A percentile compares a stretch with the other conserved stretches of the same genome.
Evolutionary conservation across 768 basidiomycete genomes (phyloP).

Genomic region (Boletus sp.): DNA sequence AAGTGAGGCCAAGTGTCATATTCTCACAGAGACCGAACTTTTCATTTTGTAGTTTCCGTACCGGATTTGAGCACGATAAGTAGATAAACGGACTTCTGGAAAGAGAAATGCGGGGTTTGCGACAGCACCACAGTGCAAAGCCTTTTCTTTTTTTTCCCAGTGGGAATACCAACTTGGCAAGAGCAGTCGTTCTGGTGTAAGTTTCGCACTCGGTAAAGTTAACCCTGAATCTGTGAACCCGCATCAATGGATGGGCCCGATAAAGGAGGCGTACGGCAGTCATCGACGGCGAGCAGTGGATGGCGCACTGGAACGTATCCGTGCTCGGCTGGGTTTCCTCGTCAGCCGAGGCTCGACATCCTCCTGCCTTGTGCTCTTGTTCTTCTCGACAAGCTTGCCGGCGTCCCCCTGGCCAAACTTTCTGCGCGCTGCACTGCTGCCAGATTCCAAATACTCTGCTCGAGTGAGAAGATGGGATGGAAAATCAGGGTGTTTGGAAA

Average conservation of each 20-base stretch:
- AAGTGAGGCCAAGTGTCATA: constrained; percentile 17
- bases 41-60: constrained; percentile 26
- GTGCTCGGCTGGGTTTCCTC: constrained; percentile 29
- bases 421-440: constrained; percentile 69
- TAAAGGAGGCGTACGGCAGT: constrained; percentile 6
- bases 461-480: constrained; percentile 59
- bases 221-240: constrained; percentile 22
- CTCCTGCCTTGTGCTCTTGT: constrained; percentile 16
- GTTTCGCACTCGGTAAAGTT: constrained; percentile 7
- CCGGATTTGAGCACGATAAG: constrained; percentile 17
- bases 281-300: constrained; percentile 30
- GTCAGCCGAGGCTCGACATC: constrained; percentile 26
- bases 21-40: constrained; percentile 24
- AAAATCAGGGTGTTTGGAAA: constrained; percentile 55
- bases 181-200: neutral
- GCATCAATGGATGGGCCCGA: constrained; percentile 5
- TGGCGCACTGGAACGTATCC: constrained; percentile 21
- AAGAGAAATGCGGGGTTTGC: constrained; percentile 10
- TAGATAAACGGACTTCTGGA: constrained; percentile 12
- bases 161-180: neutral
- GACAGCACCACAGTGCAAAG: neutral
- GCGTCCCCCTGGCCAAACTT: constrained; percentile 69
- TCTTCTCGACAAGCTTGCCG: constrained; percentile 23
- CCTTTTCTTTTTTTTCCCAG: neutral
- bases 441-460: constrained; percentile 83